Evolutionary conservation across 2,329 filamentous ascomycete genomes (phyloP).

Genomic region (Tolypocladium sp.): DNA sequence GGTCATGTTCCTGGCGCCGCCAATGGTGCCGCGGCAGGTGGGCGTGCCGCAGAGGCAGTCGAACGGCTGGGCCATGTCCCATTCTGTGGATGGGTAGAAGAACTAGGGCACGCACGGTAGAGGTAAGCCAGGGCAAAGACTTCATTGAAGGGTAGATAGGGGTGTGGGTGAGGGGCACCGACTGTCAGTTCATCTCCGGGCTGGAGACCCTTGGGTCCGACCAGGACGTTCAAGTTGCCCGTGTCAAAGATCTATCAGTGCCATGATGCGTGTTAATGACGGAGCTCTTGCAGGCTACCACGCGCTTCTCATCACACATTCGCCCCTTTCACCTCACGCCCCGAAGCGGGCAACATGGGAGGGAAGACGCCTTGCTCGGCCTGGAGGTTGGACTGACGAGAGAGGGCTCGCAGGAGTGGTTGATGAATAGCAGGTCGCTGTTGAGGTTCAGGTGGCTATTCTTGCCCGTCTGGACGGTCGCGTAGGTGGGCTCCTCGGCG

Average conservation of each 20-base stretch:
- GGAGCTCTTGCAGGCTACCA: background rate
- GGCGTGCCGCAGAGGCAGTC: slow-evolving; percentile 51
- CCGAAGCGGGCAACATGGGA: background rate
- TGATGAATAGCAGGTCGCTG: slow-evolving; percentile 58
- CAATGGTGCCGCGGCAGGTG: slow-evolving; percentile 52
- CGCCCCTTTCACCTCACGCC: background rate
- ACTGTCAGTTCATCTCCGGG: slow-evolving; percentile 51
- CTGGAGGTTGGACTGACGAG: slow-evolving; percentile 36
- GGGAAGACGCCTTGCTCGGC: background rate
- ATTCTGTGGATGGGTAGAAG: slow-evolving; percentile 70
- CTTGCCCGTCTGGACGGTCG: slow-evolving; percentile 51
- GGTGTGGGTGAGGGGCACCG: slow-evolving; percentile 13
- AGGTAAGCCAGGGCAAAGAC: background rate
- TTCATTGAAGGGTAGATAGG: background rate
- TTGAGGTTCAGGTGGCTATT: slow-evolving; percentile 53
- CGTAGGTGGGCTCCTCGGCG: slow-evolving; percentile 49
- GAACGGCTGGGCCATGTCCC: slow-evolving; percentile 65
- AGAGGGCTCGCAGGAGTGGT: slow-evolving; percentile 59
- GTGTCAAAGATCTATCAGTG: slow-evolving; percentile 49
- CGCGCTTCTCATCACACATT: background rate
- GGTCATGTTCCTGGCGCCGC: slow-evolving; percentile 53
- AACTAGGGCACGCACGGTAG: slow-evolving; percentile 31
- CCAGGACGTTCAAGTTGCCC: slow-evolving; percentile 45
- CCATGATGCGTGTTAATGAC: background rate
- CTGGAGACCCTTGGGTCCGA: slow-evolving; percentile 44